Evolutionary conservation across 441 rosid species (phyloP), one percentile per base, ranked within the genome.

Genomic region (Brassica hybrid): DNA sequence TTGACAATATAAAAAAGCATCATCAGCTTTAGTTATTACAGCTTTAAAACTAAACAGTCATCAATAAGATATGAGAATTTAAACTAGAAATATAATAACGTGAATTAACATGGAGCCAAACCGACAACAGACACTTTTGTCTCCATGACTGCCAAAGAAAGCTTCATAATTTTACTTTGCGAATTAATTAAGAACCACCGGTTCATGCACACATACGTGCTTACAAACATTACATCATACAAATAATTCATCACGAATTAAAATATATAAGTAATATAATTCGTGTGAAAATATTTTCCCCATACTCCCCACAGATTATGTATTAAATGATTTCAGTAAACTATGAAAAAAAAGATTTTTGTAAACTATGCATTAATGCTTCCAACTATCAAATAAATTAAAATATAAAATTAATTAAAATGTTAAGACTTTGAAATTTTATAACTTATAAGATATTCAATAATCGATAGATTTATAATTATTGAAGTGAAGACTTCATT

Each of bases 71-170:
- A 69, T 65, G 65, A 69, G 68, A 69, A 58, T 69, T 79, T 10
- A 45, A 79, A 68, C 67, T 56, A 63, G 1, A 32, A 73, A 64
- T 79, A 64, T 74, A n/a, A n/a, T n/a, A 79, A 74, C 79, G 75
- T 79, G 60, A 45, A 56, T 74, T 79, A 69, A 78, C 79, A 69
- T 74, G 79, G 18, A 74, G 79, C 82, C 82, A 70, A 69, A 79
- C 82, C 75, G 79, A 79, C 82, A 74, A 74, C 79, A 74, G 72
- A 69, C 76, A 74, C 79, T 74, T 79, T 79, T 79, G 82, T 79
- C 82, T 79, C 79, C 75, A 64, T 74, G 75, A 74, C 79, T 74
- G 67, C 72, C 82, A 69, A 74, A 56, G 30, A 38, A 73, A 79
- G 61, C 71, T 79, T 74, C 79, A 65, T 79, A 64, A 79, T 69